phyloP scores from a whole-genome alignment of 2,329 filamentous ascomycete genomes.

The Diplodia corticola region DNA sequence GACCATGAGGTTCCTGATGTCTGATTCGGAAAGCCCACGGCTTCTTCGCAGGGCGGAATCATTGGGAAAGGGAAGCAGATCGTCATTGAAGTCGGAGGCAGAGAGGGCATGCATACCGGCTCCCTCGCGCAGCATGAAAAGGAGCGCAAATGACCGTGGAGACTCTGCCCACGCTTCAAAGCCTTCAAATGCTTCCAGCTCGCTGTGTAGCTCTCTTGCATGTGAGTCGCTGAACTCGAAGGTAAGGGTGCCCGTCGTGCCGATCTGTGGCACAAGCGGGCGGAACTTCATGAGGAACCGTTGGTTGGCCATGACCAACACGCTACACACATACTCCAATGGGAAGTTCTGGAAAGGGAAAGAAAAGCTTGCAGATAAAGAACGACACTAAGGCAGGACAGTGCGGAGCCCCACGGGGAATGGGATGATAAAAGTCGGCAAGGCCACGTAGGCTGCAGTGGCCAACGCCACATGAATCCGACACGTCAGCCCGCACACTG shows the following conservation, averaged over 20 bases:
- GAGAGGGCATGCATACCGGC: background rate
- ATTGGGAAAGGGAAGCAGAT: background rate
- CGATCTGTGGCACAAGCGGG: background rate
- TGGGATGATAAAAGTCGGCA: background rate
- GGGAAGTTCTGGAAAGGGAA: background rate
- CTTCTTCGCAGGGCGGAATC: background rate
- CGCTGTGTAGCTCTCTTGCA: background rate
- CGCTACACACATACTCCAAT: background rate
- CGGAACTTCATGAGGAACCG: background rate
- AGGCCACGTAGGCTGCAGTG: background rate
- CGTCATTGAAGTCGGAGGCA: background rate
- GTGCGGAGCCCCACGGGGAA: background rate
- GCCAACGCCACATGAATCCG: background rate
- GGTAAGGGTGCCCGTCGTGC: background rate
- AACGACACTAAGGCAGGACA: background rate
- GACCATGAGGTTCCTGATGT: background rate
- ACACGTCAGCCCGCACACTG: background rate
- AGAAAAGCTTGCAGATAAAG: background rate
- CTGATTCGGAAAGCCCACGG: background rate
- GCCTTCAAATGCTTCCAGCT: background rate
- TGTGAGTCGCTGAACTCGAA: background rate
- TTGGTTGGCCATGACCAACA: background rate
- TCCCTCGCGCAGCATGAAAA: background rate
- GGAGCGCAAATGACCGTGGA: background rate
- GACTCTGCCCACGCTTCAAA: background rate